Evolutionary conservation across 148 eudicot genomes (phyloP), one percentile per base, ranked within the genome.

Genomic region (Gaultheria prostrata): DNA sequence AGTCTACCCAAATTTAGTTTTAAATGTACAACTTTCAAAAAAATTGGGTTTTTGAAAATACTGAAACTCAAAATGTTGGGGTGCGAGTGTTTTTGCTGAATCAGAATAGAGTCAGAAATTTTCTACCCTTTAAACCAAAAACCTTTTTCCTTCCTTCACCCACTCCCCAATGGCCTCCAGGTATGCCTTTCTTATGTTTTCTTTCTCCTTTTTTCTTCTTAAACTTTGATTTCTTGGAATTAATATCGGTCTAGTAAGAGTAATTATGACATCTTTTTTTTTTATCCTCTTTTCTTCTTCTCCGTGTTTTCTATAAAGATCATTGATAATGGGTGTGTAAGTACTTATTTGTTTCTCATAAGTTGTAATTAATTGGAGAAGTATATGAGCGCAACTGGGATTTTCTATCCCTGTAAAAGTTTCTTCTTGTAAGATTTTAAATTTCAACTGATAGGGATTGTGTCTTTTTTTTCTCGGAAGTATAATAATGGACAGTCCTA

Each of bases 101-200:
- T 28, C 14, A 63, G 43, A 8, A 85, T 33, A 57, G 76, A 45
- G 24, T 45, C 69, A 1, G 77, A 85, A 30, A 49, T 49, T 63
- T 43, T 57, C 39, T n/a, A 28, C 51, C 82, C 69, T 32, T 69
- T 77, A 39, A 63, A 33, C 87, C 84, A 17, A 79, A 81, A 9
- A 77, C 81, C 71, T 85, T 63, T 77, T 77, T 73, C 30, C 71
- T 85, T 53, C 87, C 87, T 85, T 85, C 71, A 11, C 87, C 87
- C 39, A 50, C 78, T 77, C 87, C 87, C 32, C 74, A 65, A 18
- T 82, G 84, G 87, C 87, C 87, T 82, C 84, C 53, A 77, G 84
- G 87, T 85, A 77, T 43, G n/a, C 35, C 26, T 35, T 79, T 35
- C 39, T 61, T n/a, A 24, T 63, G 32, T 24, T 48, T 7, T 48